Conservation (phyloP, 1,284 basidiomycete genomes). For the Boletus calvinii region DNA sequence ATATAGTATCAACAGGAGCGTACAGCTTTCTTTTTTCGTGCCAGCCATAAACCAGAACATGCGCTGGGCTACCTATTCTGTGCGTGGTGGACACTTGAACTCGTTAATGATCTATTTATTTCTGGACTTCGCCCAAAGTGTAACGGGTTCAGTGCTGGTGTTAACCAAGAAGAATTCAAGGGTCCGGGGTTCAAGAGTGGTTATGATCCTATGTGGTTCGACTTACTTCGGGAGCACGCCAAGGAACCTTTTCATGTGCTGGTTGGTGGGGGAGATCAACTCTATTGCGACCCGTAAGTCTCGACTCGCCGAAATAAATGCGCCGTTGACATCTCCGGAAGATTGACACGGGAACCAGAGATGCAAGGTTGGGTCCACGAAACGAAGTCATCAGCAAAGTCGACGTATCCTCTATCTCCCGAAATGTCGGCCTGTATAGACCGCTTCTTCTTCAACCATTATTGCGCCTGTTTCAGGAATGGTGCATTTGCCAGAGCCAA, state of each 20-base stretch:
- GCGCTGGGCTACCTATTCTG: constrained; percentile 87
- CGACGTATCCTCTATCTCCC: constrained; percentile 60
- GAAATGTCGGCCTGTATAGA: constrained; percentile 84
- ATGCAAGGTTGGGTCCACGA: constrained; percentile 82
- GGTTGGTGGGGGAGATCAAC: constrained; percentile 83
- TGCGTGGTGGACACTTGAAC: constrained; percentile 47
- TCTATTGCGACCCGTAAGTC: constrained; percentile 73
- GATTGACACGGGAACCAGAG: constrained; percentile 72
- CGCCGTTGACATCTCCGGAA: constrained; percentile 26
- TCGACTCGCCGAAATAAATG: not conserved
- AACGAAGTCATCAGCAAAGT: constrained; percentile 63
- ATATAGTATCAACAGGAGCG: constrained; percentile 81
- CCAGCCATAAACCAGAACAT: constrained; percentile 85
- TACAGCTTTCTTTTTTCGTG: constrained; percentile 79
- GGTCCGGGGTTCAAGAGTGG: constrained; percentile 73
- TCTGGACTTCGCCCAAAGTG: constrained; percentile 47
- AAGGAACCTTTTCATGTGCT: constrained; percentile 82
- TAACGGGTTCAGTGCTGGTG: constrained; percentile 79
- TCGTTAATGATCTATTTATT: not conserved
- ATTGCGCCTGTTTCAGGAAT: constrained; percentile 81
- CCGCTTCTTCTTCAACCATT: constrained; percentile 88
- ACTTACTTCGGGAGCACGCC: constrained; percentile 80
- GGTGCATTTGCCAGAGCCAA: constrained; percentile 94
- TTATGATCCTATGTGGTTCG: constrained; percentile 92
- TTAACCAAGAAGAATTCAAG: constrained; percentile 77